Conservation (phyloP, 352 stramenopile species). For the Phytopythium montanum region DNA sequence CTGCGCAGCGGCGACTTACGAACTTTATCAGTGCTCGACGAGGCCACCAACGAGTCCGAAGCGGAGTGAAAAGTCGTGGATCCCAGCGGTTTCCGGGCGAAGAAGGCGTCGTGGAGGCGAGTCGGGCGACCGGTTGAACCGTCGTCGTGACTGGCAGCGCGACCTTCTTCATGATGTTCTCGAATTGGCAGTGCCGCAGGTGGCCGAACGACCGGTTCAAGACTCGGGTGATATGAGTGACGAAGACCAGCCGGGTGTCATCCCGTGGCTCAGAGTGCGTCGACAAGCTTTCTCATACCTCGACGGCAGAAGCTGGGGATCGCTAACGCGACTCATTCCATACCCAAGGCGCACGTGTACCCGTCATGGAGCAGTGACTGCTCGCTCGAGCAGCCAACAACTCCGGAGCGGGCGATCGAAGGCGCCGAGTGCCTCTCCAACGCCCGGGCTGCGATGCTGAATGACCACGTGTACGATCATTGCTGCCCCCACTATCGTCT, state of each 20-base stretch:
- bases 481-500: not conserved
- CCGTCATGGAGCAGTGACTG: conserved; percentile 23
- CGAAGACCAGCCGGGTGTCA: not conserved
- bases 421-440: not conserved
- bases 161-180: not conserved
- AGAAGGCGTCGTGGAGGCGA: not conserved
- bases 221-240: not conserved
- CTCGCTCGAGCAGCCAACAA: not conserved
- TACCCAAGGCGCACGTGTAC: conserved; percentile 36
- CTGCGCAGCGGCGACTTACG: not conserved
- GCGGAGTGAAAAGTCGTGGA: not conserved
- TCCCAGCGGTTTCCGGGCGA: not conserved
- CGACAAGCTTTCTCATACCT: not conserved
- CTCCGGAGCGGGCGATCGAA: not conserved
- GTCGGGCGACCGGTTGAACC: not conserved
- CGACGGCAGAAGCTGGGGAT: not conserved
- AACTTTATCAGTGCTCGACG: not conserved
- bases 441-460: conserved; percentile 28
- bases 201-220: not conserved
- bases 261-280: conserved; percentile 7
- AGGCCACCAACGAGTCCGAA: not conserved
- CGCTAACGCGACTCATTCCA: not conserved
- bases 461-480: conserved; percentile 35
- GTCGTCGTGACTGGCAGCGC: not conserved
- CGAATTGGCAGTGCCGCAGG: not conserved